A percentile compares a stretch with the other conserved stretches of the same genome.
These are phyloP conservation scores for Diplodia seriata DNA, from an alignment of 2,329 filamentous ascomycete species.

Conservation along the genomic window DNA sequence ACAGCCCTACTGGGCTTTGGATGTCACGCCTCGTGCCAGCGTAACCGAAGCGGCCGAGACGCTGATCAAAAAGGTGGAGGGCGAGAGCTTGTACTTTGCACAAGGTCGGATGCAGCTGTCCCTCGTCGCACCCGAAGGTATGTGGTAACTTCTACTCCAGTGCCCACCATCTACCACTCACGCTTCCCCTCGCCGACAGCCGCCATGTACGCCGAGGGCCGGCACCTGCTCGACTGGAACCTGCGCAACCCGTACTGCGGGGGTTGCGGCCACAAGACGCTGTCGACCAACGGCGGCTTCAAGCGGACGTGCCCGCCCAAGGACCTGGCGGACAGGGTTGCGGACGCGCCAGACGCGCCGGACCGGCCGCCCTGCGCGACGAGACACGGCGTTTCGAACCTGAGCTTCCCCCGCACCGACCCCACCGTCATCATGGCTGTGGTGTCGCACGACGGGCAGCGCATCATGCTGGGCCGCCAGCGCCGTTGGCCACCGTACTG, in stretches of 20 bases:
- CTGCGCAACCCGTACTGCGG: conserved; percentile 89
- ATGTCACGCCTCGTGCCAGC: conserved; percentile 76
- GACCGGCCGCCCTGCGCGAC: conserved; percentile 77
- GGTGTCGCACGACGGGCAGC: conserved; percentile 77
- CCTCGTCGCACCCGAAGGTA: conserved; percentile 68
- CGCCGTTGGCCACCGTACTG: conserved; percentile 82
- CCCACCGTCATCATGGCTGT: conserved; percentile 96
- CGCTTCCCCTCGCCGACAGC: conserved; percentile 58
- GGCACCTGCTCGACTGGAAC: conserved; percentile 94
- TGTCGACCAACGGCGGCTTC: conserved; percentile 79
- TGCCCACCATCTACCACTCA: conserved; percentile 33
- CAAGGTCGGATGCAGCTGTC: conserved; percentile 69
- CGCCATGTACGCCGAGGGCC: conserved; percentile 87
- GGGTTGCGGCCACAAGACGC: conserved; percentile 81
- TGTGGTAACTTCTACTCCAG: conserved; percentile 35
- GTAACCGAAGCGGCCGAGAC: conserved; percentile 67
- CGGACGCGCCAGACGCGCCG: conserved; percentile 48
- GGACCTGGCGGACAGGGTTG: conserved; percentile 62
- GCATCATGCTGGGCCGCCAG: conserved; percentile 82
- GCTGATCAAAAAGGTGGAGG: conserved; percentile 66
- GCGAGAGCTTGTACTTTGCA: conserved; percentile 69
- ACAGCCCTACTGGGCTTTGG: conserved; percentile 85
- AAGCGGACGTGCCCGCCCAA: conserved; percentile 80
- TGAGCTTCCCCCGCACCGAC: conserved; percentile 90
- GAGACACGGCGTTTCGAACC: conserved; percentile 84